Base-by-base conservation (phyloP, 2,329 filamentous ascomycete species). In the Venturia effusa region DNA sequence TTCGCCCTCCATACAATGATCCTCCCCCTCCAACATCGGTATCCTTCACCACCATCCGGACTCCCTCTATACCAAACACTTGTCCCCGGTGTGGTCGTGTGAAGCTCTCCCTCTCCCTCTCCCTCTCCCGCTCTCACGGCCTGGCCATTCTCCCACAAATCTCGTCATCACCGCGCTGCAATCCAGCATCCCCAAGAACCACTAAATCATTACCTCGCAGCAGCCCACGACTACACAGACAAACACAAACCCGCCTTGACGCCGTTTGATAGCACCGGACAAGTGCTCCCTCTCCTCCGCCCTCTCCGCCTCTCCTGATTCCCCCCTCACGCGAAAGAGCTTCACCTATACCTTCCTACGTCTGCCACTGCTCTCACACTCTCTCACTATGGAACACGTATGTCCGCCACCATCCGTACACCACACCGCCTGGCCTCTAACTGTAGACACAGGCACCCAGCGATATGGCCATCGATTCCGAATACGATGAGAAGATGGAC, bases 381-480 rank as follows among this genome's bases (percentile, higher is more conserved):
- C 11, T 10, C 27, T 61, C 66, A 65, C 41, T 68, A 75, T 75
- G 74, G 73, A 75, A 61, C 74, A 74, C 70, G 74, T 75, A 75
- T 72, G 73, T 65, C 57, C 32, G 27, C 34, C 19, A 32, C 43
- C 43, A 19, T 27, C n/a, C 43, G 30, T 41, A 10, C 61, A 59
- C 37, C 51, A 41, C n/a, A 41, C 30, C 17, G 34, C 24, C 13
- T 22, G 4, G n/a, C 22, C 48, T n/a, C 34, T 63, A 17, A 45
- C 30, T 13, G 4, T n/a, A 4, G 7, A 4, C 40, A 30, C 32
- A 64, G 62, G 61, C 41, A 63, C 82, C 81, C 69, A 83, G 79
- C 75, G 84, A 86, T 70, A 85, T 86, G 82, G 78, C 86, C 73
- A 79, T 86, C 69, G 83, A 86, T 70, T 77, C 82, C 67, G 84